Base-by-base conservation (phyloP, 768 basidiomycete species). In the Solioccasus polychromus region DNA sequence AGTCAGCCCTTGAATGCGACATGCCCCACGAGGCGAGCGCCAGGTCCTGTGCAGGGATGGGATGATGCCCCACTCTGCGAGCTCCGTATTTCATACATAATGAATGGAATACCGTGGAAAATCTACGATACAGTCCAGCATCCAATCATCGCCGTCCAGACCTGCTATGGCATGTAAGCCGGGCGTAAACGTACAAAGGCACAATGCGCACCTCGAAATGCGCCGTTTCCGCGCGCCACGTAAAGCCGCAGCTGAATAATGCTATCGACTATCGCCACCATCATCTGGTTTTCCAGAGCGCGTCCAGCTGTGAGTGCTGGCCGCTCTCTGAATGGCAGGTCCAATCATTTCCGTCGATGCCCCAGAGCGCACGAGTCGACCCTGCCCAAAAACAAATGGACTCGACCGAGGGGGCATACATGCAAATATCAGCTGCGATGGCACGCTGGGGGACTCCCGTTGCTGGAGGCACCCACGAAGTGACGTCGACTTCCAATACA, bases 371-470 rank as follows among this genome's bases (percentile, higher is more conserved):
- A 34, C 66, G 52, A 38, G 44, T 53, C 30, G 53, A 24, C 15
- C 66, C 57, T 47, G 47, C 48, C 68, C 71, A 68, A 55, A 75
- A 56, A 35, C 62, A 60, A 44, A 73, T 46, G 17, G 48, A 55
- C 34, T 58, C 65, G 23, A 75, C 54, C 22, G 54, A 59, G 5
- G 71, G 65, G 32, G 66, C 60, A 56, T 67, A 74, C 29, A 62
- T 63, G 30, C 62, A 68, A 23, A 72, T 54, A 48, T 75, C 74
- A 22, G 67, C 59, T 41, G 65, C 61, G 51, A 75, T 55, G 50
- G 58, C 52, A 47, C 70, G 69, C 48, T 73, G 70, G 15, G 55
- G 40, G 18, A 50, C 35, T 29, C 62, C 61, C 31, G 58, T 54
- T 10, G 69, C 57, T 8, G 54, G 55, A 14, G 69, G 66, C 14